Base-by-base conservation (phyloP, 768 basidiomycete genomes). In the Cystofilobasidium capitatum region DNA sequence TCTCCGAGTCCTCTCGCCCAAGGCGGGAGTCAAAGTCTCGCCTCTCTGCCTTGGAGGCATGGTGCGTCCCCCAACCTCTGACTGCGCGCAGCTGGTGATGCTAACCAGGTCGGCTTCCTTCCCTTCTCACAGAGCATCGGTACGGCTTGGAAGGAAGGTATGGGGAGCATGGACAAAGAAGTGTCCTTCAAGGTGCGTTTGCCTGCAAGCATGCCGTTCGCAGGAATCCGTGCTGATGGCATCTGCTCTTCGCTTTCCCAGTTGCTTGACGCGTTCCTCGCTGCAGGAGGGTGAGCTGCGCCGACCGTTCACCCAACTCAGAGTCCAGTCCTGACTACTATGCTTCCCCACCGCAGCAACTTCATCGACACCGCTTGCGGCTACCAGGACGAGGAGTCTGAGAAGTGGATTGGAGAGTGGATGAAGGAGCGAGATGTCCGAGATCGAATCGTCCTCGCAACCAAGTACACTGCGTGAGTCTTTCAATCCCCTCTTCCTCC, bases 361-460 rank as follows among this genome's bases (percentile, higher is more conserved):
- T 68, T 68, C 61, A 69, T 64, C n/a, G 63, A 69, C 51, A 64
- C 62, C 8, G 68, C 68, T 36, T 58, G 58, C 63, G 58, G 45
- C 44, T 69, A 69, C 57, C 68, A 69, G 36, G 39, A 64, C 47
- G 68, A 69, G 36, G 24, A 69, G 33, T 69, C 68, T 9, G 68
- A 69, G 63, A 59, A 9, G 1, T 69, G 68, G 68, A 29, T 69
- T 20, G 68, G 68, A 47, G 68, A 69, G 39, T 69, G 68, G 68
- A 69, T 69, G 68, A 58, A 47, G 35, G 62, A 31, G 29, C 35
- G 68, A 35, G 40, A 39, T 14, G 60, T 49, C 68, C 57, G 68
- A 39, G 68, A 69, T 47, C 55, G 49, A 20, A n/a, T 64, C 20
- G 58, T 60, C 4, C 29, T 69, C 39, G 68, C 68, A 8, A 64